Evolutionary conservation across 208 protist species (phyloP).

Genomic region (Trypanosoma melophagium): DNA sequence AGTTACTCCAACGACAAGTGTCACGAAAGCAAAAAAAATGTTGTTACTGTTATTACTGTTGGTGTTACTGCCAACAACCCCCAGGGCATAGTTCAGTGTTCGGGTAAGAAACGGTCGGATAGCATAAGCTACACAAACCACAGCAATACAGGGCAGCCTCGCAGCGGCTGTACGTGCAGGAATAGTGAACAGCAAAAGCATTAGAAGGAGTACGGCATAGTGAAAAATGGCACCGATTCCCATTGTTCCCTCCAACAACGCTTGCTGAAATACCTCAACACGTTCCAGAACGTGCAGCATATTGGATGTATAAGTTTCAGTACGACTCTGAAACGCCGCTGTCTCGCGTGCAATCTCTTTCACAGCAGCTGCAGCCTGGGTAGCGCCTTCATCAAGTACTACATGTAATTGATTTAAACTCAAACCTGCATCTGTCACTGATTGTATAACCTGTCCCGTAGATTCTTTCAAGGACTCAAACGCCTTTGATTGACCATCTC

Average conservation of each 20-base stretch:
- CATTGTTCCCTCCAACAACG: constrained; percentile 35
- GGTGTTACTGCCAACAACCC: constrained; percentile 3
- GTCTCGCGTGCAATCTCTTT: constrained; percentile 26
- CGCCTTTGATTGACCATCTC: constrained; percentile 35
- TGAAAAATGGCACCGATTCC: constrained; percentile 29
- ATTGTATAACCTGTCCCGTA: constrained; percentile 30
- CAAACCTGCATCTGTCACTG: constrained; percentile 32
- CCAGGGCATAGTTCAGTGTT: constrained; percentile 5
- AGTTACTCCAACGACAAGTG: constrained; percentile 20
- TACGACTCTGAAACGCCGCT: constrained; percentile 35
- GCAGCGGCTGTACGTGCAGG: constrained; percentile 46
- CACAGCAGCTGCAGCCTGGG: constrained; percentile 15
- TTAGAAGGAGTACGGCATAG: constrained; percentile 16
- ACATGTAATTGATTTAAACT: constrained; percentile 14
- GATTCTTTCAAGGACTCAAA: constrained; percentile 36
- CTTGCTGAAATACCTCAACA: constrained; percentile 50
- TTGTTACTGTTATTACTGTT: background rate
- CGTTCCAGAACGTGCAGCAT: constrained; percentile 46
- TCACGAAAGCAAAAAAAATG: constrained; percentile 26
- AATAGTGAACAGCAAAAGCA: constrained; percentile 42
- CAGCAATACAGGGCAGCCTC: constrained; percentile 44
- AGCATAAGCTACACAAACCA: constrained; percentile 33
- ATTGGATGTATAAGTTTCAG: constrained; percentile 50
- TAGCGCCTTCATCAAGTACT: constrained; percentile 19
- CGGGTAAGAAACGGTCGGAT: constrained; percentile 38